These are phyloP conservation scores for Platanthera guangdongensis DNA, from an alignment of 106 monocot genomes.

Conservation along the genomic window DNA sequence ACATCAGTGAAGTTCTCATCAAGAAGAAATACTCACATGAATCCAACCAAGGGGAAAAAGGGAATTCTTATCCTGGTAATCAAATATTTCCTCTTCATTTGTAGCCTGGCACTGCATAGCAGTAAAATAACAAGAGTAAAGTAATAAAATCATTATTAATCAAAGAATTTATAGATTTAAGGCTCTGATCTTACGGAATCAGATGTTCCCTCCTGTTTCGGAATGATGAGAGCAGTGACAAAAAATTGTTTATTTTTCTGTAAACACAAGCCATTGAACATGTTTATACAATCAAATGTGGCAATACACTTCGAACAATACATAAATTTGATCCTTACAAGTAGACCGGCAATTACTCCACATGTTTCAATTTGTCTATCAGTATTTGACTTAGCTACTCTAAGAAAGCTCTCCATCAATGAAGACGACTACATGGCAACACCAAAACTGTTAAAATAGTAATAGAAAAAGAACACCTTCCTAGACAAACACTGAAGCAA, in stretches of 20 bases:
- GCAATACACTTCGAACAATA: neutral
- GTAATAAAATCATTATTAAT: neutral
- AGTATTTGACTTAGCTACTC: constrained; percentile 85
- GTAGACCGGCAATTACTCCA: constrained; percentile 95
- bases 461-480: neutral
- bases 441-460: neutral
- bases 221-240: constrained; percentile 83
- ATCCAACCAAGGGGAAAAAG: constrained; percentile 98
- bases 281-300: constrained; percentile 2
- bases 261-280: constrained; percentile 11
- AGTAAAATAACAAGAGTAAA: constrained; percentile 8
- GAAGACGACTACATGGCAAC: constrained; percentile 46
- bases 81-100: constrained; percentile 99
- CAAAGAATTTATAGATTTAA: neutral
- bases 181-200: constrained; percentile 56
- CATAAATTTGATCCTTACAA: constrained; percentile 45
- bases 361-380: constrained; percentile 83
- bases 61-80: constrained; percentile 90
- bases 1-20: neutral
- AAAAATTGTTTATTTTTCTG: constrained; percentile 90
- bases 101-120: constrained; percentile 74
- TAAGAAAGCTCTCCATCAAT: constrained; percentile 91
- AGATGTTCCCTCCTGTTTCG: constrained; percentile 90
- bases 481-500: neutral
- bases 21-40: constrained; percentile 56